Evolutionary conservation across 164 flowering plant genomes (phyloP).

Genomic region (Sextonia rubra): DNA sequence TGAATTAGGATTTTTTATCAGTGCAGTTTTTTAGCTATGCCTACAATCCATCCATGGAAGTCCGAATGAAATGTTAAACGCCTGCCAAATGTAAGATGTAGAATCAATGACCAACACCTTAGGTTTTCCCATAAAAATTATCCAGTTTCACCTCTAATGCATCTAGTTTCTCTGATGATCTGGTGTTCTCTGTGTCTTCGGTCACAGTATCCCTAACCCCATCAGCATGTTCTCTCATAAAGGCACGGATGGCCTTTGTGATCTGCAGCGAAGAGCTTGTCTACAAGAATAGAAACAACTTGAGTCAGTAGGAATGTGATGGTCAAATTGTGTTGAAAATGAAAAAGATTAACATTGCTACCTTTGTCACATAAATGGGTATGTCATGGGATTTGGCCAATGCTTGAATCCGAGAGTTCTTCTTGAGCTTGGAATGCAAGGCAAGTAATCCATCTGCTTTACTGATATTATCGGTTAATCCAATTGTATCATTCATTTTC

Average conservation of each 20-base stretch:
- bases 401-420: slow-evolving; percentile 75
- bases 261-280: slow-evolving; percentile 67
- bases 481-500: slow-evolving; percentile 45
- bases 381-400: slow-evolving; percentile 65
- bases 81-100: slow-evolving; percentile 32
- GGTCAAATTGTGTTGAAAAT: neutral
- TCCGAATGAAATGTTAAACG: slow-evolving; percentile 4
- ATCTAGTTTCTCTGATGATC: slow-evolving; percentile 60
- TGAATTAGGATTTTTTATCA: no score
- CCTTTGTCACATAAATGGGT: slow-evolving; percentile 78
- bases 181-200: slow-evolving; percentile 32
- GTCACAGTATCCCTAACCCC: slow-evolving; percentile 29
- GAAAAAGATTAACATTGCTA: slow-evolving; percentile 13
- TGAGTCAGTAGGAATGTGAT: neutral
- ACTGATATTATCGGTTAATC: slow-evolving; percentile 76
- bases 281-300: slow-evolving; percentile 32
- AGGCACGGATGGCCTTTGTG: slow-evolving; percentile 54
- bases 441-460: slow-evolving; percentile 89
- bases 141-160: slow-evolving; percentile 70
- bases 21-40: no score
- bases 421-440: slow-evolving; percentile 77
- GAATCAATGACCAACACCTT: neutral
- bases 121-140: neutral
- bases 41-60: neutral
- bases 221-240: slow-evolving; percentile 43